Percentiles rank a stretch among this genome's conserved stretches.
Conservation (phyloP, 2,329 filamentous ascomycete species). For the Fusarium duplospermum region DNA sequence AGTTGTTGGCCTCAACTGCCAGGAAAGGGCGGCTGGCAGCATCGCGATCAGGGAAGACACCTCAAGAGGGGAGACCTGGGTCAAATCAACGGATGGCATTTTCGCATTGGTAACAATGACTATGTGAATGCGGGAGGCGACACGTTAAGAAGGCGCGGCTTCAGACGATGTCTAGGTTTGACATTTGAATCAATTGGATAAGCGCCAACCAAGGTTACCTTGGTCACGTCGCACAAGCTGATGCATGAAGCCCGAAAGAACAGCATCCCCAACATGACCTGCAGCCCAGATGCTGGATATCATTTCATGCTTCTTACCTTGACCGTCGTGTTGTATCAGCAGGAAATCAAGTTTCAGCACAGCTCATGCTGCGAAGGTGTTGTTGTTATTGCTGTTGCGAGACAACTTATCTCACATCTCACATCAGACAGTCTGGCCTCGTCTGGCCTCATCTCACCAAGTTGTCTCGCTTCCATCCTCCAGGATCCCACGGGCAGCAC, state of each 20-base stretch:
- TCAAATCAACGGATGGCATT: constrained; percentile 8
- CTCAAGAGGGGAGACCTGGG: constrained; percentile 6
- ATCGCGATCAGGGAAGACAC: constrained; percentile 16
- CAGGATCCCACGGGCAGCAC: constrained; percentile 7
- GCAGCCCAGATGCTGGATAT: constrained; percentile 10
- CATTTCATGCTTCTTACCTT: neutral
- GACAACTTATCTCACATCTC: constrained; percentile 16
- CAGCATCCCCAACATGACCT: constrained; percentile 11
- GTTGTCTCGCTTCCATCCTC: constrained; percentile 19
- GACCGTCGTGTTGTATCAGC: neutral
- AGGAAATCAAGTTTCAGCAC: constrained; percentile 17
- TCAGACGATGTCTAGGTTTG: constrained; percentile 29
- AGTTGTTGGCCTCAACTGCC: constrained; percentile 34
- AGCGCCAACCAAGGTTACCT: constrained; percentile 10
- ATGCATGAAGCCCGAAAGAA: constrained; percentile 34
- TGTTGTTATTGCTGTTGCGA: constrained; percentile 3
- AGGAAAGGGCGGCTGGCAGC: constrained; percentile 27
- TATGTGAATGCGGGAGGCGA: constrained; percentile 31
- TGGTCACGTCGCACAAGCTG: constrained; percentile 13
- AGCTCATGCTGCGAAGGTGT: neutral
- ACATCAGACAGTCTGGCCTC: constrained; percentile 15
- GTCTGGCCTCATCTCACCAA: constrained; percentile 7
- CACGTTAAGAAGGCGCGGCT: constrained; percentile 39
- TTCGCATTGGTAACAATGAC: constrained; percentile 20
- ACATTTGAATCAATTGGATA: constrained; percentile 29